Conservation (phyloP, 345 rosid species). For the Murraya koenigii region DNA sequence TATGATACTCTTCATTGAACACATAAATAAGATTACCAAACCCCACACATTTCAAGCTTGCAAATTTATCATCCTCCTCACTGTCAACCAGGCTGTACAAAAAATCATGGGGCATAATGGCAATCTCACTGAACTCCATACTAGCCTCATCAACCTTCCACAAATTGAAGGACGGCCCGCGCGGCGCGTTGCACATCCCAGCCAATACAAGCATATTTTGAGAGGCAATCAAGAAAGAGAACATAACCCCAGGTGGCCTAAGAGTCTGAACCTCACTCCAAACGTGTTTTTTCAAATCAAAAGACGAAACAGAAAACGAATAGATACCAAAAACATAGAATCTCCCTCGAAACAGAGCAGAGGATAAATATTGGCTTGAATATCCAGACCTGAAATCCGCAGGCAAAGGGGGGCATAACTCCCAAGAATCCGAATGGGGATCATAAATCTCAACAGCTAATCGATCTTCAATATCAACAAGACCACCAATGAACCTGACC, state of each 20-base stretch:
- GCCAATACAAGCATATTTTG: constrained; percentile 60
- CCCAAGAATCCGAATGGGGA: constrained; percentile 59
- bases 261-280: constrained; percentile 76
- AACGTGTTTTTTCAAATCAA: constrained; percentile 46
- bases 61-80: constrained; percentile 70
- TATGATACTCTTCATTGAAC: constrained; percentile 74
- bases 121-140: constrained; percentile 71
- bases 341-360: constrained; percentile 45
- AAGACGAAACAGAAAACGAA: constrained; percentile 52
- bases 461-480: constrained; percentile 78
- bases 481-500: constrained; percentile 56
- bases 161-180: constrained; percentile 58
- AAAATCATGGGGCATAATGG: constrained; percentile 64
- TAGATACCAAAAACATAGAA: constrained; percentile 71
- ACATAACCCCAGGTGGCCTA: constrained; percentile 69
- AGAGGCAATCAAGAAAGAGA: constrained; percentile 62
- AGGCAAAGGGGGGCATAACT: constrained; percentile 69
- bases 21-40: constrained; percentile 69
- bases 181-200: constrained; percentile 49
- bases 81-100: constrained; percentile 57
- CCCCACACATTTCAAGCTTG: constrained; percentile 83
- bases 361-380: constrained; percentile 56
- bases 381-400: constrained; percentile 60
- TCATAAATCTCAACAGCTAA: constrained; percentile 71
- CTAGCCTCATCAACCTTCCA: constrained; percentile 58